A percentile compares a stretch with the other conserved stretches of the same genome.
Evolutionary conservation across 768 basidiomycete species (phyloP).

Genomic region (Leccinum imitatum): DNA sequence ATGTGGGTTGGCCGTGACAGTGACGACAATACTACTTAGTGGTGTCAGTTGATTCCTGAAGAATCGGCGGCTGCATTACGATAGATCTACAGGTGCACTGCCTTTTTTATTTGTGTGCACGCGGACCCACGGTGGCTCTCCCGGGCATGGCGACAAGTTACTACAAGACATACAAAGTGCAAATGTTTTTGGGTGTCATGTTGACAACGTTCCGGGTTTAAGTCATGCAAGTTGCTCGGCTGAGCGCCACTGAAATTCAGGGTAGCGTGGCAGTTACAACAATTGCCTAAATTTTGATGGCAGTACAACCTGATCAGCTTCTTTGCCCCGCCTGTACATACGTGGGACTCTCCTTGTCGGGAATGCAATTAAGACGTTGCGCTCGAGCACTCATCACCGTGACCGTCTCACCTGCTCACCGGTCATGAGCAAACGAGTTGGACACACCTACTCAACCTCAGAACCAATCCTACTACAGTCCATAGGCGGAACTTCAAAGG

Average conservation of each 20-base stretch:
- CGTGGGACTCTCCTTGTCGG: constrained; percentile 34
- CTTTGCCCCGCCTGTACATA: constrained; percentile 37
- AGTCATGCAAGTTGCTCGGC: constrained; percentile 7
- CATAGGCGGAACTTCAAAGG: constrained; percentile 28
- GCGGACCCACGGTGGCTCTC: constrained; percentile 8
- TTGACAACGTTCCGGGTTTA: not conserved
- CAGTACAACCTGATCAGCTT: constrained; percentile 33
- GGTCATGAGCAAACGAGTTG: constrained; percentile 30
- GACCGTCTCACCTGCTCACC: constrained; percentile 13
- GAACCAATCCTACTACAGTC: constrained; percentile 34
- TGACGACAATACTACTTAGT: not conserved
- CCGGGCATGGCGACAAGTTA: constrained; percentile 1
- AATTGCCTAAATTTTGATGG: constrained; percentile 32
- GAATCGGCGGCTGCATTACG: not conserved
- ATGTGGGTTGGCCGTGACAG: not conserved
- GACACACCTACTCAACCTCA: constrained; percentile 31
- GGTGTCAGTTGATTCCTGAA: not conserved
- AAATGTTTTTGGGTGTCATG: not conserved
- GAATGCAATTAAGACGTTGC: constrained; percentile 32
- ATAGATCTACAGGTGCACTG: constrained; percentile 22
- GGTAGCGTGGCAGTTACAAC: constrained; percentile 17
- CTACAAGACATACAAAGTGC: not conserved
- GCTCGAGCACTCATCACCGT: constrained; percentile 17
- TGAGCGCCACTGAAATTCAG: constrained; percentile 13
- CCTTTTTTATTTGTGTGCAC: constrained; percentile 15